These are phyloP conservation scores for Pseudoperonospora humuli DNA, from an alignment of 352 stramenopile species.

Conservation along the genomic window DNA sequence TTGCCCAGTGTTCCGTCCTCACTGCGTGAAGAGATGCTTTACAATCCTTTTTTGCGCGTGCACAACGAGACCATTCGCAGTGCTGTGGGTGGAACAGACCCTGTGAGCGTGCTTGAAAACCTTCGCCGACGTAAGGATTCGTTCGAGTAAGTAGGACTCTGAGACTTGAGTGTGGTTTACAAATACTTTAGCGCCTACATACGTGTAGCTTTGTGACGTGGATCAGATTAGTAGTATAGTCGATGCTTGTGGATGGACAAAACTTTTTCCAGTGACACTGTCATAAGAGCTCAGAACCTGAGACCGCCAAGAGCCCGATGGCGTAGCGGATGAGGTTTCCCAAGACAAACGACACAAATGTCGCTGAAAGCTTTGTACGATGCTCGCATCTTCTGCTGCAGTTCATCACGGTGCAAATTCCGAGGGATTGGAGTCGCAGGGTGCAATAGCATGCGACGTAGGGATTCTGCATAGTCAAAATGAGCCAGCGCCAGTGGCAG, in stretches of 20 bases:
- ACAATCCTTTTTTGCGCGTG: constrained; percentile 82
- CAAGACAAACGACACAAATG: constrained; percentile 31
- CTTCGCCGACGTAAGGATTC: constrained; percentile 70
- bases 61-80: constrained; percentile 80
- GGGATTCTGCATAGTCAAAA: constrained; percentile 29
- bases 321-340: constrained; percentile 21
- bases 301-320: constrained; percentile 19
- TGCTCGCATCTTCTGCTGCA: constrained; percentile 24
- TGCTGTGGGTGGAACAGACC: constrained; percentile 66
- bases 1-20: constrained; percentile 90
- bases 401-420: constrained; percentile 14
- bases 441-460: constrained; percentile 24
- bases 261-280: neutral
- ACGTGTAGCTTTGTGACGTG: neutral
- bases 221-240: neutral
- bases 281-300: constrained; percentile 16
- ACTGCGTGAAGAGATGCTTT: constrained; percentile 80
- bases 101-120: constrained; percentile 74
- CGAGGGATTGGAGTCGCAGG: constrained; percentile 8
- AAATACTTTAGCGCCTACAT: constrained; percentile 1
- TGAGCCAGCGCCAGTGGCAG: constrained; percentile 32
- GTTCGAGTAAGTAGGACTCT: constrained; percentile 35
- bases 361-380: constrained; percentile 26
- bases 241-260: neutral
- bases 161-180: neutral